Conservation (phyloP, 139 green algal genomes). For the Closterium sp. region DNA sequence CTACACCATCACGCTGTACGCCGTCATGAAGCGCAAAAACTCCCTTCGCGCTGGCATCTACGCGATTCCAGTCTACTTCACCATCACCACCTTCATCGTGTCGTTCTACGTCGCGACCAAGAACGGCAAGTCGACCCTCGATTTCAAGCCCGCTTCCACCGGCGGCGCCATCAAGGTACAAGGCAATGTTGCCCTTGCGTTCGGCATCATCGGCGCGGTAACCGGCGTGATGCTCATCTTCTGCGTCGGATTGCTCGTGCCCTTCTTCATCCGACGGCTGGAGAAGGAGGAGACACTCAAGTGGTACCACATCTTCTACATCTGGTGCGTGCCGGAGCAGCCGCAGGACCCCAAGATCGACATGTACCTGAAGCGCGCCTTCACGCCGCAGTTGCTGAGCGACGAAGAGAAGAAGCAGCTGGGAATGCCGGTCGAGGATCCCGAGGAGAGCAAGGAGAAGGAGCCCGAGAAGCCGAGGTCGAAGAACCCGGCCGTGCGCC, state of each 20-base stretch:
- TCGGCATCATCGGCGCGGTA: neutral
- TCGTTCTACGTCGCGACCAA: slow-evolving; percentile 55
- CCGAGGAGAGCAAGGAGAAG: neutral
- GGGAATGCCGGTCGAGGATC: neutral
- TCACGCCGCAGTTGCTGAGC: neutral
- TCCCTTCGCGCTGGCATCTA: slow-evolving; percentile 50
- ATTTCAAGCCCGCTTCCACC: slow-evolving; percentile 74
- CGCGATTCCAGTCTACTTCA: slow-evolving; percentile 55
- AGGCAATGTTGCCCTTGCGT: neutral
- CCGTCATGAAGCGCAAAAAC: slow-evolving; percentile 36
- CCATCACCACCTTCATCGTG: slow-evolving; percentile 66
- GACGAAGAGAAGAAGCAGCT: slow-evolving; percentile 2
- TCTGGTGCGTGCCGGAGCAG: neutral
- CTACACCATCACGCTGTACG: slow-evolving; percentile 12
- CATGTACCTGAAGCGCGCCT: neutral
- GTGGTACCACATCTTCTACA: neutral
- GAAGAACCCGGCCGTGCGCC: neutral
- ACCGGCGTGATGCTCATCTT: neutral
- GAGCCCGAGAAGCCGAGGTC: neutral
- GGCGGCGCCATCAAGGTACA: slow-evolving; percentile 63
- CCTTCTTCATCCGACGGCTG: neutral
- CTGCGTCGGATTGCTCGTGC: neutral
- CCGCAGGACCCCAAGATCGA: slow-evolving; percentile 8
- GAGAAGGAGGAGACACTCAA: neutral
- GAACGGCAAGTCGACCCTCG: slow-evolving; percentile 33